Conservation (phyloP, 2,329 filamentous ascomycete genomes). For the Sclerotinia minor region DNA sequence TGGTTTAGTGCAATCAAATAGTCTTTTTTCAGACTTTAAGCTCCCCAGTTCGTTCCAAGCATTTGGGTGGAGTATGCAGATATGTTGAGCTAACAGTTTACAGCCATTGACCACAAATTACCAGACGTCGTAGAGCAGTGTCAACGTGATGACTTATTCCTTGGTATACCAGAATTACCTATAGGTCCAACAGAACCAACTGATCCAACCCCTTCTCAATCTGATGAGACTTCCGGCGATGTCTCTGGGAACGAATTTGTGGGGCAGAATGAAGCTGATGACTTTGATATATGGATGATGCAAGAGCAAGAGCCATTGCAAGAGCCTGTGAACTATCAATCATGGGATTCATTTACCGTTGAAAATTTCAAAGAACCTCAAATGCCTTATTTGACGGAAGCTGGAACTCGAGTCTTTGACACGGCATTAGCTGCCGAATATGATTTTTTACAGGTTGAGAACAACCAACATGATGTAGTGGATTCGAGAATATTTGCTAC, state of each 20-base stretch:
- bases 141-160: conserved; percentile 35
- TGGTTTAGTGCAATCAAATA: conserved; percentile 37
- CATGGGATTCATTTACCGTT: conserved; percentile 68
- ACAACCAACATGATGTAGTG: conserved; percentile 47
- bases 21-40: conserved; percentile 40
- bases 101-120: conserved; percentile 38
- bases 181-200: conserved; percentile 28
- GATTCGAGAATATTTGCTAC: conserved; percentile 52
- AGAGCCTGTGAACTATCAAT: conserved; percentile 50
- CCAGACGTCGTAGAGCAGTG: conserved; percentile 32
- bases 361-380: conserved; percentile 44
- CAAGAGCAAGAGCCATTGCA: conserved; percentile 42
- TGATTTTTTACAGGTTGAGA: conserved; percentile 46
- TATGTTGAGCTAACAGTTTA: conserved; percentile 3
- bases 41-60: conserved; percentile 34
- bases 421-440: conserved; percentile 52
- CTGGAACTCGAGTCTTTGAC: conserved; percentile 65
- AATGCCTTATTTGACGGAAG: conserved; percentile 66
- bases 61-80: background rate
- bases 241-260: conserved; percentile 24
- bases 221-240: conserved; percentile 20
- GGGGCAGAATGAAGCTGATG: conserved; percentile 36
- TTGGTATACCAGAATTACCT: conserved; percentile 37
- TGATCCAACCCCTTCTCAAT: conserved; percentile 20
- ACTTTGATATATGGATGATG: conserved; percentile 51